phyloP scores from a whole-genome alignment of 2,329 filamentous ascomycete species.

The Xylariaceae sp. region DNA sequence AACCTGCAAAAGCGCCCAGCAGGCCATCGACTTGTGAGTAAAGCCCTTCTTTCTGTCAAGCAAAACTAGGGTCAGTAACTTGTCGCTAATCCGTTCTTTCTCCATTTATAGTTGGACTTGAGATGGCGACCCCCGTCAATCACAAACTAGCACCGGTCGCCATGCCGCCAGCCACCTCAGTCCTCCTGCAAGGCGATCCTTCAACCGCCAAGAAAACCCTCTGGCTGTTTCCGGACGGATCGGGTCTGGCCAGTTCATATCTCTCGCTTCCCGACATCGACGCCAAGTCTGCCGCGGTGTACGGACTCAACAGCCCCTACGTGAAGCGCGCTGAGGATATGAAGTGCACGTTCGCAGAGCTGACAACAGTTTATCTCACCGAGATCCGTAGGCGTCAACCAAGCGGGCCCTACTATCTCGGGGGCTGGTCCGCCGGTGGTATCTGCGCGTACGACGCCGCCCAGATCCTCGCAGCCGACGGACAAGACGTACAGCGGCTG shows the following conservation, averaged over 20 bases:
- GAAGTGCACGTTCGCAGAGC: background rate
- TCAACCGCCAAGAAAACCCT: conserved; percentile 3
- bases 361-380: background rate
- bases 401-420: conserved; percentile 11
- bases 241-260: conserved; percentile 9
- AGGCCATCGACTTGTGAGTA: background rate
- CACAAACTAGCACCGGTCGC: background rate
- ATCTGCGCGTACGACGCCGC: conserved; percentile 11
- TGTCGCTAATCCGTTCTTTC: background rate
- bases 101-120: background rate
- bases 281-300: background rate
- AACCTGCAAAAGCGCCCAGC: background rate
- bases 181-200: conserved; percentile 6
- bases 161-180: conserved; percentile 2
- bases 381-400: conserved; percentile 13
- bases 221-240: conserved; percentile 16
- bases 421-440: conserved; percentile 15
- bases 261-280: background rate
- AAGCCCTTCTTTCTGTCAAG: background rate
- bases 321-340: conserved; percentile 3
- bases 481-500: conserved; percentile 4
- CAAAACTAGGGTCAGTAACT: background rate
- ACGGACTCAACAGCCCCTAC: conserved; percentile 10
- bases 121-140: background rate
- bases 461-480: background rate